Percentiles rank a stretch among this genome's conserved stretches.
Evolutionary conservation across 805 yeast genomes (phyloP).

Genomic region (Barnettozyma siamensis): DNA sequence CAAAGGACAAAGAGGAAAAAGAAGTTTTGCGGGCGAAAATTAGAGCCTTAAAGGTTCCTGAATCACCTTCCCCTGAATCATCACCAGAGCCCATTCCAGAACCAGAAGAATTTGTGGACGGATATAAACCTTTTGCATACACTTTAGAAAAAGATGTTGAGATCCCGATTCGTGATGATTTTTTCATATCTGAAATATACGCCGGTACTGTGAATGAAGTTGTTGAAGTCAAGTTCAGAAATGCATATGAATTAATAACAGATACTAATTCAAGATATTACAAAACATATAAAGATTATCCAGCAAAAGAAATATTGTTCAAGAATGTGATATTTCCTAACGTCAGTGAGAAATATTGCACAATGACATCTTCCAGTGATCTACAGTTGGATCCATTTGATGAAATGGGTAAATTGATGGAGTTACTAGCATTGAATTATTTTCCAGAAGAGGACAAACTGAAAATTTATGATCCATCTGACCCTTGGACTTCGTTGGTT

Average conservation of each 20-base stretch:
- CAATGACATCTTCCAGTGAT: conserved; percentile 42
- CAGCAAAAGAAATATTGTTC: conserved; percentile 23
- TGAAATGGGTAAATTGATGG: conserved; percentile 53
- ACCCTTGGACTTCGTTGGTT: conserved; percentile 33
- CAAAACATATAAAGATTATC: conserved; percentile 25
- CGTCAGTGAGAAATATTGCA: conserved; percentile 43
- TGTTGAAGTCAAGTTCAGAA: conserved; percentile 16
- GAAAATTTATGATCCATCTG: conserved; percentile 30
- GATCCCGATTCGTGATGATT: conserved; percentile 16
- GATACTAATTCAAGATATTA: conserved; percentile 19
- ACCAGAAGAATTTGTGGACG: conserved; percentile 13
- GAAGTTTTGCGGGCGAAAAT: not conserved
- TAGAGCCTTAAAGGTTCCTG: not conserved
- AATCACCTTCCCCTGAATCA: conserved; percentile 2
- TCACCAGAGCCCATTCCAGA: conserved; percentile 1
- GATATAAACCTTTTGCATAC: conserved; percentile 21
- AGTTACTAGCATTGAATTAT: conserved; percentile 32
- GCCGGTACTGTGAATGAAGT: conserved; percentile 10
- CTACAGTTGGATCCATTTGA: conserved; percentile 57
- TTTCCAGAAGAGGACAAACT: conserved; percentile 33
- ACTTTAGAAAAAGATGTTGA: conserved; percentile 18
- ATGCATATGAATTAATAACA: conserved; percentile 18
- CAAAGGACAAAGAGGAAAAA: not conserved
- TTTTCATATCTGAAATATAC: conserved; percentile 31
- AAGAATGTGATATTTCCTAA: conserved; percentile 34